Percentiles rank a stretch among this genome's conserved stretches.
Evolutionary conservation across 2,329 filamentous ascomycete species (phyloP).

Genomic region (Aureobasidium sp.): DNA sequence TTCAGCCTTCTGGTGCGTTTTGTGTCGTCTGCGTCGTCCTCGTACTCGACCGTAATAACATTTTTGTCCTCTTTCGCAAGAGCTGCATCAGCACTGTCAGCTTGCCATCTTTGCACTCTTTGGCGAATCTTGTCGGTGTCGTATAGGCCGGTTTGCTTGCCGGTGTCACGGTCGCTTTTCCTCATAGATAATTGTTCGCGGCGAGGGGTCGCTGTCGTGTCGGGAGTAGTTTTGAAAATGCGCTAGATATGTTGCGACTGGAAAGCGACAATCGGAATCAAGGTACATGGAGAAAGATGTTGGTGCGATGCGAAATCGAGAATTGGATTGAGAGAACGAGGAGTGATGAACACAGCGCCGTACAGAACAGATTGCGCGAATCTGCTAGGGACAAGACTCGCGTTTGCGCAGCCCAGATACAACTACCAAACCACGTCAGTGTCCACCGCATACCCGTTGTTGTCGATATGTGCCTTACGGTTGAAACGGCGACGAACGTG

Average conservation of each 20-base stretch:
- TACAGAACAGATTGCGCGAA: background rate
- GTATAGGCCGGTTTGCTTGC: slow-evolving; percentile 7
- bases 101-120: slow-evolving; percentile 79
- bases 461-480: background rate
- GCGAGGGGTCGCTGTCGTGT: background rate
- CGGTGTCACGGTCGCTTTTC: slow-evolving; percentile 1
- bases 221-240: background rate
- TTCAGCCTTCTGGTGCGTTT: slow-evolving; percentile 12
- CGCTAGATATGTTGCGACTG: background rate
- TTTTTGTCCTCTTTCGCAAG: slow-evolving; percentile 39
- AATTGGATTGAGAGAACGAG: background rate
- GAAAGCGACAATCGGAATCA: background rate
- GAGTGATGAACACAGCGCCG: background rate
- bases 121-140: slow-evolving; percentile 48
- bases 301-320: background rate
- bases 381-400: background rate
- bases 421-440: background rate
- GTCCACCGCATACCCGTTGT: background rate
- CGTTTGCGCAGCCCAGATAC: background rate
- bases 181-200: background rate
- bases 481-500: background rate
- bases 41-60: slow-evolving; percentile 51
- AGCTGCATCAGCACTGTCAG: slow-evolving; percentile 60
- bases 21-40: slow-evolving; percentile 24
- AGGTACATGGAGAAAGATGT: background rate